Base-by-base conservation (phyloP, 1,284 basidiomycete species). In the Puccinia horiana region DNA sequence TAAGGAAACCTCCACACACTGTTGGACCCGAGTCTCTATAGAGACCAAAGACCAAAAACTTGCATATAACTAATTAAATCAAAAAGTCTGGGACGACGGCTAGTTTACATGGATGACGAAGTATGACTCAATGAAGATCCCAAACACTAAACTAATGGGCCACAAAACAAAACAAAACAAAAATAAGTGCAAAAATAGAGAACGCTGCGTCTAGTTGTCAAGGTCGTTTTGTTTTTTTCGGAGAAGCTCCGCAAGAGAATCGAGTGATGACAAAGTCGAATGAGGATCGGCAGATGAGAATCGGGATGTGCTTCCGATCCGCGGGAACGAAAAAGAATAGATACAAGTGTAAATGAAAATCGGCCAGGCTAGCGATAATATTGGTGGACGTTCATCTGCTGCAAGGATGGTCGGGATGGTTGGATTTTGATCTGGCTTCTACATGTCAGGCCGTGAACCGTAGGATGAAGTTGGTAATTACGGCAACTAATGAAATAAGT, bases 401-500 rank as follows among this genome's bases (percentile, higher is more conserved):
- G 67, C n/a, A 14, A 12, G 67, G 67, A 32, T 20, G 61, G 12
- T 11, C n/a, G 63, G 29, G 63, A 29, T 69, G 26, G 16, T 69
- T 69, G 11, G 40, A 44, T 69, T 14, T 9, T 42, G 23, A n/a
- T 8, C 3, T 35, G 40, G 37, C 2, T 32, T 14, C 2, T 44
- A 26, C 18, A 20, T n/a, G 35, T 69, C 40, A 69, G 44, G 67
- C 67, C 37, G 78, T 81, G 42, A 81, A 73, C 23, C 78, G 47
- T 20, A 81, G 56, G 35, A 81, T 73, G 42, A 81, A 81, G 35
- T 81, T 81, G 29, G 78, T 81, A 9, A 81, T 40, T 14, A 81
- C 78, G 20, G 78, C 78, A 49, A 81, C 78, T 81, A 63, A 14
- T 40, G 35, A 80, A 14, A 9, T 26, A 44, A 32, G 58, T 37